phyloP scores from a whole-genome alignment of 768 basidiomycete genomes.

The Auricularia cornea region DNA sequence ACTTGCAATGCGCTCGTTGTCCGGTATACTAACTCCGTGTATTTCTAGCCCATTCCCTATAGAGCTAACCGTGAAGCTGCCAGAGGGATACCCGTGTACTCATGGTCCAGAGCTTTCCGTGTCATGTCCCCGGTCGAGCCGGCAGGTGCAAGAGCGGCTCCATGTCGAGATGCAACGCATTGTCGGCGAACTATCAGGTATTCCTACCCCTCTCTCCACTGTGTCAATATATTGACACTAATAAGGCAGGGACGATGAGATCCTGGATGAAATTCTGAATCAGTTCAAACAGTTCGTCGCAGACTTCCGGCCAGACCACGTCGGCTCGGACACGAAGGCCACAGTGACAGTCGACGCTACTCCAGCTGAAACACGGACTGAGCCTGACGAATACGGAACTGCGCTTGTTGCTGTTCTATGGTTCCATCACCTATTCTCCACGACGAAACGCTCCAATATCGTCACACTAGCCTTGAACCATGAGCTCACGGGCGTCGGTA shows the following conservation, averaged over 20 bases:
- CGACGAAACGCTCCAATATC: background rate
- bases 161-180: background rate
- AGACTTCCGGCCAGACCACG: background rate
- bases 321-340: background rate
- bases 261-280: background rate
- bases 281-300: background rate
- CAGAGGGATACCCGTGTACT: background rate
- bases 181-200: background rate
- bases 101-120: background rate
- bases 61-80: background rate
- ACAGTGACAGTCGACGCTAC: too few relatives aligned
- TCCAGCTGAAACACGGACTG: background rate
- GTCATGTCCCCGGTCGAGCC: background rate
- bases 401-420: background rate
- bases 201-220: background rate
- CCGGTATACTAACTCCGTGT: background rate
- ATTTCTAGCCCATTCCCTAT: background rate
- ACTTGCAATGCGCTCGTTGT: background rate
- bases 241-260: background rate
- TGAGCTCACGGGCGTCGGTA: background rate
- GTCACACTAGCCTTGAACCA: background rate
- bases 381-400: background rate
- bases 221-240: background rate
- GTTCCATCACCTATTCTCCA: background rate
- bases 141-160: background rate